Evolutionary conservation across 2,329 filamentous ascomycete species (phyloP), one percentile per base, ranked within the genome.

Genomic region (Penicillium sp.): DNA sequence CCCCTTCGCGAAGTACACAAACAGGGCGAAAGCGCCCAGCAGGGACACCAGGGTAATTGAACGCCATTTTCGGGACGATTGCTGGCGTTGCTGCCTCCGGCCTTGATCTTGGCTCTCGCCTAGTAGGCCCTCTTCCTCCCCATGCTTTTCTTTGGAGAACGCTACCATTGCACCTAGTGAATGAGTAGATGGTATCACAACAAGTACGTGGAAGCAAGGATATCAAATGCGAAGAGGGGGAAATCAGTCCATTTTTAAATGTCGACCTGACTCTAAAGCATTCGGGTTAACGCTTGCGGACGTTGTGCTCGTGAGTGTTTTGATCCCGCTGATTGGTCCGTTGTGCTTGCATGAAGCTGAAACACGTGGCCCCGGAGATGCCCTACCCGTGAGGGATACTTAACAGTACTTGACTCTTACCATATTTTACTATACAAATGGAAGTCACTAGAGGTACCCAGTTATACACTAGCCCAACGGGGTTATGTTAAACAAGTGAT

Each of bases 61-160:
- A 45, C 38, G 38, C 55, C 54, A 55, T 45, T 25, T 55, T n/a
- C 6, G 41, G 7, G 33, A 25, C 6, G 38, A 25, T 27, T 44
- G n/a, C 36, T 49, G 25, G 3, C 21, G 2, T 27, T 48, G 21
- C 13, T 44, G 25, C 25, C 41, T 51, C 27, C 36, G 10, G 6
- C n/a, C 33, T 45, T 39, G 23, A 23, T 55, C n/a, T 39, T 21
- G 38, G 15, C 19, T 17, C 7, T 36, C 33, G 35, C 41, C 59
- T 1, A 61, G 42, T 4, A 63, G 54, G 5, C 49, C 21, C 42
- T 63, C 56, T 27, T 56, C 49, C 23, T 63, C 57, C 2, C 50
- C 29, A n/a, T n/a, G n/a, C 1, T 13, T 13, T 19, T 27, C 38
- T 33, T 41, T 49, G 36, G 55, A 43, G 31, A 36, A 51, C 7